Conservation (phyloP, 805 yeast species). For the Metschnikowia chrysomelidarum region DNA sequence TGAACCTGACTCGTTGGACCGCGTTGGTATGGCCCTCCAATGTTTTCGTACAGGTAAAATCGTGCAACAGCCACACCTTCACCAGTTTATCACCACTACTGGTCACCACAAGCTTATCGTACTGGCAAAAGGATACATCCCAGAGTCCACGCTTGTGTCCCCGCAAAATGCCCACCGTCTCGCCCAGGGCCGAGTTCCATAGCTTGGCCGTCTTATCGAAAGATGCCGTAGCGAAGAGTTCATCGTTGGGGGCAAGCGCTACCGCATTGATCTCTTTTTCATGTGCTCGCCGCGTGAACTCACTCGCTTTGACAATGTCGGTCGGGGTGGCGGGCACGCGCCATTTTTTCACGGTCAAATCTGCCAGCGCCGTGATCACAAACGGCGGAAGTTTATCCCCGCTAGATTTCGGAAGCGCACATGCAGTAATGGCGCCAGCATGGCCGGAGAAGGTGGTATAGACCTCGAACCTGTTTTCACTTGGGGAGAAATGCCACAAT, state of each 20-base stretch:
- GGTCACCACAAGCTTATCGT: conserved; percentile 74
- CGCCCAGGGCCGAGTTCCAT: conserved; percentile 88
- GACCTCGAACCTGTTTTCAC: conserved; percentile 34
- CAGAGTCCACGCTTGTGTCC: conserved; percentile 96
- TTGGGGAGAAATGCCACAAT: conserved; percentile 69
- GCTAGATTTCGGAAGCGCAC: conserved; percentile 63
- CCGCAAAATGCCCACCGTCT: conserved; percentile 74
- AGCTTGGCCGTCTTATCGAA: conserved; percentile 90
- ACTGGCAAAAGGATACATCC: conserved; percentile 82
- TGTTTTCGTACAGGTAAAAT: conserved; percentile 72
- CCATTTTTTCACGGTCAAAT: conserved; percentile 86
- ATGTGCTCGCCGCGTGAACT: conserved; percentile 92
- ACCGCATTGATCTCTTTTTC: conserved; percentile 92
- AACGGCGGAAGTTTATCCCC: conserved; percentile 53
- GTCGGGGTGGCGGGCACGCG: conserved; percentile 51
- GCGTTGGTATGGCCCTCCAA: conserved; percentile 95
- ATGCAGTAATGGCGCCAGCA: conserved; percentile 80
- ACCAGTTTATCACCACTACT: conserved; percentile 92
- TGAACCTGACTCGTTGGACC: conserved; percentile 75
- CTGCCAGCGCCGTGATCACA: conserved; percentile 79
- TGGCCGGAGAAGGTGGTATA: conserved; percentile 81
- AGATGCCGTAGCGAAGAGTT: conserved; percentile 86
- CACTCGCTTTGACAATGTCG: conserved; percentile 55
- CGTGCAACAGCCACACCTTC: conserved; percentile 83
- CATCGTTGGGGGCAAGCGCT: conserved; percentile 89